phyloP scores from a whole-genome alignment of 768 basidiomycete species.

The Tephrocybe sp. region DNA sequence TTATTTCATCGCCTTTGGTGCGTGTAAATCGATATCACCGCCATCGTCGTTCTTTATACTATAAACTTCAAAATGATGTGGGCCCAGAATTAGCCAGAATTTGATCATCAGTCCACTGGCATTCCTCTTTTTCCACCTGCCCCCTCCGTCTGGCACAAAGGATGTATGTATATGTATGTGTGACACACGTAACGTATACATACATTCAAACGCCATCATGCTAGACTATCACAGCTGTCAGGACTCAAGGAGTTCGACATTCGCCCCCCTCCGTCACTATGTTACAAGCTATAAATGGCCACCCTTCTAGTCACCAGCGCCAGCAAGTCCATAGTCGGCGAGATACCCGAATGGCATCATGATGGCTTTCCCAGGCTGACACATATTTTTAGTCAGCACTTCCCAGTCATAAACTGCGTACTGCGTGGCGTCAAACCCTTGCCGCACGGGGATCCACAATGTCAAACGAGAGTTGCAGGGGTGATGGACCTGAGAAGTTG shows the following conservation, averaged over 20 bases:
- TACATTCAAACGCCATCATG: background rate
- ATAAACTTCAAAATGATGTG: no score
- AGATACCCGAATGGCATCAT: background rate
- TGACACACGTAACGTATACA: no score
- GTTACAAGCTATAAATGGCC: constrained; percentile 7
- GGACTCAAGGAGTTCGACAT: background rate
- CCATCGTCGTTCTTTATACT: no score
- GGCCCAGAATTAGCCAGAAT: no score
- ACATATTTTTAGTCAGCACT: background rate
- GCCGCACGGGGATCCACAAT: background rate
- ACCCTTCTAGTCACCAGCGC: background rate
- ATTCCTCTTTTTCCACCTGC: no score
- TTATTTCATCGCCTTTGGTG: no score
- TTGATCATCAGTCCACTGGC: no score
- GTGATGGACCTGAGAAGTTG: background rate
- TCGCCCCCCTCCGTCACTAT: background rate
- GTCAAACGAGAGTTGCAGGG: background rate
- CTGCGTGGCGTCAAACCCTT: no score
- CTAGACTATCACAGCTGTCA: constrained; percentile 4
- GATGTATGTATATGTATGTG: no score
- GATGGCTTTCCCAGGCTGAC: background rate
- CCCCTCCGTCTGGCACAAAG: no score
- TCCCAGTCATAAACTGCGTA: constrained; percentile 7
- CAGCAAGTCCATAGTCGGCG: background rate
- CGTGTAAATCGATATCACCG: no score